These are phyloP conservation scores for Eutreptiella sp. DNA, from an alignment of 208 protist species.

Conservation along the genomic window DNA sequence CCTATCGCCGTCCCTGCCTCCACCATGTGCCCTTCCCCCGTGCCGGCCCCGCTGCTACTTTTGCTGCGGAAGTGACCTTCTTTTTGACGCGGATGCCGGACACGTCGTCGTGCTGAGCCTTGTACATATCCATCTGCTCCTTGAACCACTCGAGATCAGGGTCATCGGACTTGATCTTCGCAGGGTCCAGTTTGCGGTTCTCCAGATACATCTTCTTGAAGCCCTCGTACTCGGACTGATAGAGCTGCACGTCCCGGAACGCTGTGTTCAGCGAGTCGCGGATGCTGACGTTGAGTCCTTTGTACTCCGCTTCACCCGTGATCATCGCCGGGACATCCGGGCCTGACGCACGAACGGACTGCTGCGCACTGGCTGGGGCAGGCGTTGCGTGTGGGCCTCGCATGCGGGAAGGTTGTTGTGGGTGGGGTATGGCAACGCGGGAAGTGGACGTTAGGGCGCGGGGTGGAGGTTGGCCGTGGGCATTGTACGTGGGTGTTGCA, in stretches of 20 bases:
- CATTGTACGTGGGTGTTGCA: no score
- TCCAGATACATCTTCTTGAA: constrained; percentile 78
- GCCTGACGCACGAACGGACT: constrained; percentile 41
- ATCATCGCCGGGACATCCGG: constrained; percentile 81
- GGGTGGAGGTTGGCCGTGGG: no score
- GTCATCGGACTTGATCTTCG: constrained; percentile 47
- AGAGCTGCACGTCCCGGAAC: constrained; percentile 69
- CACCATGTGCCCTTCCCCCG: no score
- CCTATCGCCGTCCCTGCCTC: no score
- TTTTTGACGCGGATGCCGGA: constrained; percentile 69
- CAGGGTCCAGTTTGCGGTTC: constrained; percentile 61
- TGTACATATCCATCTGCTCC: constrained; percentile 68
- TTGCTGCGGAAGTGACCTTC: no score
- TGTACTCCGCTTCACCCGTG: constrained; percentile 71
- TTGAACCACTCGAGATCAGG: constrained; percentile 74
- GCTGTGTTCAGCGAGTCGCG: constrained; percentile 51
- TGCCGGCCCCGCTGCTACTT: no score
- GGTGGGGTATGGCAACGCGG: no score
- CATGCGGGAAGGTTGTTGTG: no score
- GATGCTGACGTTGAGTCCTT: constrained; percentile 60
- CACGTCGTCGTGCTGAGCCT: constrained; percentile 72
- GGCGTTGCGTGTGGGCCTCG: no score
- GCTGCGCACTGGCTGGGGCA: no score
- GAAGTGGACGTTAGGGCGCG: no score
- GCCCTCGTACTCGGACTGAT: constrained; percentile 62